These are phyloP conservation scores for Phytophthora tubulina DNA, from an alignment of 352 stramenopile species.

Conservation along the genomic window DNA sequence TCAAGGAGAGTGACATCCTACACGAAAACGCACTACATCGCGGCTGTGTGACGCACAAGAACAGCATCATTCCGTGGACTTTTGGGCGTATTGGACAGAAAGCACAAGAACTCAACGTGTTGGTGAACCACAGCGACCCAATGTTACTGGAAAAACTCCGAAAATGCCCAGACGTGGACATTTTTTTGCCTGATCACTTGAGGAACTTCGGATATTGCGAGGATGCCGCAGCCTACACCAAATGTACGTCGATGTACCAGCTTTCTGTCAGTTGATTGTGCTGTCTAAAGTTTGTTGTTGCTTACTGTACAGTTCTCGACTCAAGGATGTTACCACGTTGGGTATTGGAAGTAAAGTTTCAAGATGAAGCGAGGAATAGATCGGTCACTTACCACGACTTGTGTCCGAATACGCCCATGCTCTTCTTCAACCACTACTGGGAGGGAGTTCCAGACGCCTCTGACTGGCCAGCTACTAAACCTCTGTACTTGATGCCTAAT, in stretches of 20 bases:
- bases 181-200: conserved; percentile 63
- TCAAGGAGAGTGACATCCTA: conserved; percentile 43
- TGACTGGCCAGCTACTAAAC: conserved; percentile 48
- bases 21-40: conserved; percentile 51
- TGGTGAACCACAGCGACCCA: conserved; percentile 45
- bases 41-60: conserved; percentile 52
- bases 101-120: conserved; percentile 7
- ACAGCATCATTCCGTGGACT: conserved; percentile 53
- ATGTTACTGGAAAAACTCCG: conserved; percentile 54
- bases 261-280: neutral
- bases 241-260: conserved; percentile 50
- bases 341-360: conserved; percentile 50
- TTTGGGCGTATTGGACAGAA: conserved; percentile 34
- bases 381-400: conserved; percentile 62
- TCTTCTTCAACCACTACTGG: conserved; percentile 77
- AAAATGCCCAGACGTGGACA: conserved; percentile 66
- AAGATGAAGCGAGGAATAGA: neutral
- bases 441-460: conserved; percentile 36
- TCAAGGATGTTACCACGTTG: conserved; percentile 57
- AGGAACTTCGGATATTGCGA: conserved; percentile 77
- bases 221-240: conserved; percentile 67
- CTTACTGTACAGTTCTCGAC: conserved; percentile 38
- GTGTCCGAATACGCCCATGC: conserved; percentile 54
- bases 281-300: neutral
- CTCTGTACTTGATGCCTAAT: conserved; percentile 62